These are phyloP conservation scores for Jaenimonas drosophilae DNA, from an alignment of 208 protist species.

Conservation along the genomic window DNA sequence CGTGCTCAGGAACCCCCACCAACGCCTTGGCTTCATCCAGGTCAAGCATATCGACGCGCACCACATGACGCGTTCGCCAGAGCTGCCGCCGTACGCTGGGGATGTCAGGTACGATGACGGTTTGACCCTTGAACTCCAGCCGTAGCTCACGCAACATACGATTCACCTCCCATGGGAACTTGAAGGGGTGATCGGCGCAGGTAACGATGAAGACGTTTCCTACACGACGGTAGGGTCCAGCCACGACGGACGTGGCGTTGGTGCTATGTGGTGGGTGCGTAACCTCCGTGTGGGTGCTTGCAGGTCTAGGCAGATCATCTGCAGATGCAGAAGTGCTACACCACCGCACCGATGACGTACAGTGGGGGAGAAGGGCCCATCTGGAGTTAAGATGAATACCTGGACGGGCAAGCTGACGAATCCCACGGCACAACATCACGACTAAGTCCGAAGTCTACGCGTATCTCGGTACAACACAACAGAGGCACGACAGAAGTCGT, in stretches of 20 bases:
- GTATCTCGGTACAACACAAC: too few species aligned
- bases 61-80: conserved; percentile 67
- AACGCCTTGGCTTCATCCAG: conserved; percentile 76
- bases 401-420: too few species aligned
- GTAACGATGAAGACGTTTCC: conserved; percentile 80
- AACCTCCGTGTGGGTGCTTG: too few species aligned
- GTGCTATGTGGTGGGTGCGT: neutral
- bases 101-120: conserved; percentile 69
- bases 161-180: conserved; percentile 81
- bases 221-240: conserved; percentile 60
- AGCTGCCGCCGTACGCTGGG: conserved; percentile 59
- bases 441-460: too few species aligned
- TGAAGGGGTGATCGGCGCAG: conserved; percentile 76
- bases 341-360: too few species aligned
- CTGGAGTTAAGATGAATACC: too few species aligned
- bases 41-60: conserved; percentile 64
- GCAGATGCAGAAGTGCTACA: too few species aligned
- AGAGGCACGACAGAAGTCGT: too few species aligned
- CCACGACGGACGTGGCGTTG: conserved; percentile 20
- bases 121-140: conserved; percentile 80
- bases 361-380: too few species aligned
- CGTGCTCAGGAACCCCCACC: conserved; percentile 69
- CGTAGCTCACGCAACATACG: conserved; percentile 69
- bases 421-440: too few species aligned
- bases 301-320: too few species aligned